A percentile compares a stretch with the other conserved stretches of the same genome.
phyloP scores from a whole-genome alignment of 805 yeast genomes.

The Ogataea allantospora region DNA sequence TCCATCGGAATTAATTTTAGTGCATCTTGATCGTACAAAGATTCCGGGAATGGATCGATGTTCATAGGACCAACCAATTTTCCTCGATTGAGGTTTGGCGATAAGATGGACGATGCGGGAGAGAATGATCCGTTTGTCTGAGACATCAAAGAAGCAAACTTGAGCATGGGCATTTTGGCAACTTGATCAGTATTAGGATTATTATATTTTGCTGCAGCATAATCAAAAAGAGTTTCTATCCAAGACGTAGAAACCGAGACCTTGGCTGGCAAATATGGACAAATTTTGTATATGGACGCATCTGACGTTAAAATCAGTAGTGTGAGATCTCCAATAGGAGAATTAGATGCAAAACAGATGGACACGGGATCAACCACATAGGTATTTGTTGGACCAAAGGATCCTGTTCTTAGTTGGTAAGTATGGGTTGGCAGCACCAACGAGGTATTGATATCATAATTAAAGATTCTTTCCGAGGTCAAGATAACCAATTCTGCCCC shows the following conservation, averaged over 20 bases:
- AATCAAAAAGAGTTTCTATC: conserved; percentile 30
- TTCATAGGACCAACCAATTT: conserved; percentile 48
- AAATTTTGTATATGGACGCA: conserved; percentile 58
- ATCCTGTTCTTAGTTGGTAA: conserved; percentile 21
- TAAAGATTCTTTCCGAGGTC: conserved; percentile 34
- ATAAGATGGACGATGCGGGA: conserved; percentile 14
- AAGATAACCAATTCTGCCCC: conserved; percentile 46
- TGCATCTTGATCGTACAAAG: conserved; percentile 47
- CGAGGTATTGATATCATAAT: conserved; percentile 37
- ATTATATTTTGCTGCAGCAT: conserved; percentile 22
- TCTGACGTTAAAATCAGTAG: conserved; percentile 52
- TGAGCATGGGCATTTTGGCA: conserved; percentile 22
- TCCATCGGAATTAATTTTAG: conserved; percentile 26
- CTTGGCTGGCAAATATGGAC: conserved; percentile 60
- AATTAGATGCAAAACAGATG: conserved; percentile 43
- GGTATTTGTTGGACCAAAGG: conserved; percentile 13
- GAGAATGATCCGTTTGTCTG: conserved; percentile 13
- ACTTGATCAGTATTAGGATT: conserved; percentile 20
- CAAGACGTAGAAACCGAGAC: conserved; percentile 37
- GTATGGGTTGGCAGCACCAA: conserved; percentile 18
- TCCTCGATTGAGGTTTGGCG: conserved; percentile 20
- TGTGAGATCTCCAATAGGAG: conserved; percentile 46
- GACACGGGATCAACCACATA: conserved; percentile 38
- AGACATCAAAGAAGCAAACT: conserved; percentile 25
- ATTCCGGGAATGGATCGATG: conserved; percentile 53